Evolutionary conservation across 2,329 filamentous ascomycete genomes (phyloP).

Genomic region (Teratosphaeria pseudoeucalypti): DNA sequence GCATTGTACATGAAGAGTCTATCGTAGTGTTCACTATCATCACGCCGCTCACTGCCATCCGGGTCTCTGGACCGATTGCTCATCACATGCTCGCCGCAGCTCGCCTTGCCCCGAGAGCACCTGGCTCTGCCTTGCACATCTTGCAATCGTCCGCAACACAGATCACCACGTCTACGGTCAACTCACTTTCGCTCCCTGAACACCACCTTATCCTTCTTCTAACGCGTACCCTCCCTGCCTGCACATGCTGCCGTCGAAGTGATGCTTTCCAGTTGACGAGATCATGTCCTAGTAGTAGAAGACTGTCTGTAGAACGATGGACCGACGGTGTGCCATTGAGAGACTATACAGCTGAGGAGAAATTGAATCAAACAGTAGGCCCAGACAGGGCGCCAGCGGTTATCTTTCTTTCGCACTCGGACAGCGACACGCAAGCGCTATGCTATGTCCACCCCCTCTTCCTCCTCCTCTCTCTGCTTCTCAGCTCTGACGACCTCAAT

Average conservation of each 20-base stretch:
- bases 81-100: neutral
- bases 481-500: neutral
- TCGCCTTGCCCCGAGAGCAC: too few relatives aligned
- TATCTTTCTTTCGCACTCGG: too few relatives aligned
- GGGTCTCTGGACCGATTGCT: too few relatives aligned
- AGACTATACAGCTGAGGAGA: too few relatives aligned
- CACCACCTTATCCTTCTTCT: neutral
- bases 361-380: too few relatives aligned
- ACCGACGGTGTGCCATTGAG: too few relatives aligned
- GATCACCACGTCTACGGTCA: neutral
- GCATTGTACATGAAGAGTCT: neutral
- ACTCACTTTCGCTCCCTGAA: neutral
- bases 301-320: neutral
- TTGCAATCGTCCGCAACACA: neutral
- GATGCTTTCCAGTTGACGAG: neutral
- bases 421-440: too few relatives aligned
- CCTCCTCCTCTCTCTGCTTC: neutral
- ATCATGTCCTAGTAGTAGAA: neutral
- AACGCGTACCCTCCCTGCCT: neutral
- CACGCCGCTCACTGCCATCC: too few relatives aligned
- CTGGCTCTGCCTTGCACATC: neutral
- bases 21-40: too few relatives aligned
- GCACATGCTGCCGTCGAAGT: neutral
- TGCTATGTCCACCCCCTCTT: neutral
- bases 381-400: too few relatives aligned